A percentile compares a stretch with the other conserved stretches of the same genome.
These are phyloP conservation scores for Penicillium salamii DNA, from an alignment of 495 filamentous ascomycete genomes.

Conservation along the genomic window DNA sequence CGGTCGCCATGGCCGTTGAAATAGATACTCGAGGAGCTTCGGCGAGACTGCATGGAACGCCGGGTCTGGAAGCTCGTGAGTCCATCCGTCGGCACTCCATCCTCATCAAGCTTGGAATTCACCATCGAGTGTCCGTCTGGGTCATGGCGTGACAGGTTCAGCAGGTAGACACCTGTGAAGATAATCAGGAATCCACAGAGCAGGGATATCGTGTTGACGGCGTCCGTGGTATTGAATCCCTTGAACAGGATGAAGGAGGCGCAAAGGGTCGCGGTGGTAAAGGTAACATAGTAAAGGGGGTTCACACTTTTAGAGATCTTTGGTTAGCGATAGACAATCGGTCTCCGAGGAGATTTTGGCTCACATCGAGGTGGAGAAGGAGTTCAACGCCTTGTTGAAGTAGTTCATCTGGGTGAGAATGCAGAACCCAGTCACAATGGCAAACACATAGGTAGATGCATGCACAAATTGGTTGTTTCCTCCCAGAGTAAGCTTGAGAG, in stretches of 20 bases:
- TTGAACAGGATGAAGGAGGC: slow-evolving; percentile 97
- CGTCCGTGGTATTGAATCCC: slow-evolving; percentile 94
- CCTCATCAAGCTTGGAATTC: slow-evolving; percentile 59
- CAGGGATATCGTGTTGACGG: slow-evolving; percentile 89
- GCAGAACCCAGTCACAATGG: slow-evolving; percentile 86
- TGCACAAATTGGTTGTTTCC: slow-evolving; percentile 94
- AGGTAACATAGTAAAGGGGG: slow-evolving; percentile 98
- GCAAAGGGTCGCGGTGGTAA: slow-evolving; percentile 90
- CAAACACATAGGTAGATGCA: slow-evolving; percentile 93
- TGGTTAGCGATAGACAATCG: slow-evolving; percentile 22
- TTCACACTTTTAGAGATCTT: slow-evolving; percentile 68
- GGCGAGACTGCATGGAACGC: slow-evolving; percentile 84
- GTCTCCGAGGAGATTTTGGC: slow-evolving; percentile 21
- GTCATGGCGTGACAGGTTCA: slow-evolving; percentile 89
- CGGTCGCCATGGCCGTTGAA: slow-evolving; percentile 56
- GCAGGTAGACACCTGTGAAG: slow-evolving; percentile 93
- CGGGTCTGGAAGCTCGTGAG: slow-evolving; percentile 86
- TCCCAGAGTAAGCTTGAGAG: slow-evolving; percentile 84
- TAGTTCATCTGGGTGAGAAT: slow-evolving; percentile 99
- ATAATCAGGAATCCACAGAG: slow-evolving; percentile 94
- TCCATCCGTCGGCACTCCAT: slow-evolving; percentile 86
- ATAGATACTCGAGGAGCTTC: slow-evolving; percentile 62
- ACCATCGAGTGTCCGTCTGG: slow-evolving; percentile 72
- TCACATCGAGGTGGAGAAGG: slow-evolving; percentile 96
- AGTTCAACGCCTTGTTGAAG: slow-evolving; percentile 96